phyloP scores from a whole-genome alignment of 2,329 filamentous ascomycete genomes.

The Tolypocladium tropicale region DNA sequence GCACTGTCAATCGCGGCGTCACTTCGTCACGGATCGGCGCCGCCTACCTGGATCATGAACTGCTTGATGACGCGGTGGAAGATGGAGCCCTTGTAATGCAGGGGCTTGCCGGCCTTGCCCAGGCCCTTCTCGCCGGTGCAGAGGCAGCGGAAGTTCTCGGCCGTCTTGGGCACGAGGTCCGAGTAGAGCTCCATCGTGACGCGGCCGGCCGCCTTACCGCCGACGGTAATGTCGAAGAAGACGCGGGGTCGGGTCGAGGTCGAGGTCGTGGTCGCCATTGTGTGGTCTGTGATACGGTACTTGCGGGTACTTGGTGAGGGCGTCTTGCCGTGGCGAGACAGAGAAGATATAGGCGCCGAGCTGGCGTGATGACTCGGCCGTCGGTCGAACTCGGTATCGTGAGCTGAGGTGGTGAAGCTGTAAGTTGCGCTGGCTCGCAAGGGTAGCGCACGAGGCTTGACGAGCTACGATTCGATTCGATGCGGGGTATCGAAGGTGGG shows the following conservation, averaged over 20 bases:
- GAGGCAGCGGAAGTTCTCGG: conserved; percentile 89
- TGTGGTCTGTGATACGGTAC: conserved; percentile 3
- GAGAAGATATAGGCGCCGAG: not conserved
- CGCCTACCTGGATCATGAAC: conserved; percentile 70
- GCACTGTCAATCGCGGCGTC: not conserved
- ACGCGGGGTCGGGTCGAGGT: conserved; percentile 59
- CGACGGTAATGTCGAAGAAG: conserved; percentile 89
- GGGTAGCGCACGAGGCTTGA: not conserved
- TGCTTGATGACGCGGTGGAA: conserved; percentile 98
- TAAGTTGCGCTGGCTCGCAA: not conserved
- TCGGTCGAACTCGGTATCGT: not conserved
- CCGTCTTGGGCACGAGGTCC: conserved; percentile 81
- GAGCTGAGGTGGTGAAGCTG: not conserved
- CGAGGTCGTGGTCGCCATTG: conserved; percentile 37
- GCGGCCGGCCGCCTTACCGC: conserved; percentile 61
- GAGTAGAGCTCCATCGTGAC: conserved; percentile 76
- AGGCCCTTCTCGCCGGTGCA: conserved; percentile 91
- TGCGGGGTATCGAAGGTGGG: not conserved
- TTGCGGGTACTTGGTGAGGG: too few relatives aligned
- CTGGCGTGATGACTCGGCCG: not conserved
- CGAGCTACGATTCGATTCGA: not conserved
- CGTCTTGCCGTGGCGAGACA: not conserved
- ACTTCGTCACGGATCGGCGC: not conserved
- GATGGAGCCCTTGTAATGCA: conserved; percentile 84
- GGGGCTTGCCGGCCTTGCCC: conserved; percentile 70